Evolutionary conservation across 1,284 basidiomycete genomes (phyloP), one percentile per base, ranked within the genome.

Genomic region (Athelia psychrophila): DNA sequence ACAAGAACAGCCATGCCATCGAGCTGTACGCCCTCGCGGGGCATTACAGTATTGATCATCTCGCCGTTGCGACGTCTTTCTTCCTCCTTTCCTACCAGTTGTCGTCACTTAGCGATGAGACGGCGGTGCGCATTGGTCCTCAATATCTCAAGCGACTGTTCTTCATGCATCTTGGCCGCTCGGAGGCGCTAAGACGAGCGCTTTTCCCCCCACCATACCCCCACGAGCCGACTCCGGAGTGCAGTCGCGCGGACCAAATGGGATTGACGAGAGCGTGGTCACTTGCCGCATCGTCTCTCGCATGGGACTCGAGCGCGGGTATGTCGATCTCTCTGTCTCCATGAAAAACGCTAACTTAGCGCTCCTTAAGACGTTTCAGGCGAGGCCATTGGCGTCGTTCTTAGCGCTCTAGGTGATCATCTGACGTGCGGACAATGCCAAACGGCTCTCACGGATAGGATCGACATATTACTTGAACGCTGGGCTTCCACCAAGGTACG

Each of bases 131-230:
- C 8, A 62, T 65, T 51, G 61, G 61, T 6, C 55, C 60, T 13
- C 19, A 61, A 8, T 65, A 65, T 49, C 51, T 65, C 25, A 60
- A 58, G 33, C 56, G 60, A 25, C 55, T 65, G 3, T 57, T 64
- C 47, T 62, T 62, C 54, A 54, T 65, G 3, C 64, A 64, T 48
- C 54, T 62, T 12, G 60, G 60, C 9, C 56, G 64, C 20, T 50
- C 55, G 2, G 63, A 60, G 10, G 56, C 54, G 24, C 54, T 62
- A 13, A 63, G 61, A 42, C 52, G 59, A 8, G 36, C 60, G 20
- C 49, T 64, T 8, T 48, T 58, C 9, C 52, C 54, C 16, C 59
- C 58, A 19, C 61, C 61, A 16, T 52, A 52, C 3, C 49, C 52
- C 12, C 62, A 62, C 44, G 51, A 53, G 10, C 51, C 53, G 16